phyloP scores from a whole-genome alignment of 257 asterid genomes.

The Gentiana straminea region DNA sequence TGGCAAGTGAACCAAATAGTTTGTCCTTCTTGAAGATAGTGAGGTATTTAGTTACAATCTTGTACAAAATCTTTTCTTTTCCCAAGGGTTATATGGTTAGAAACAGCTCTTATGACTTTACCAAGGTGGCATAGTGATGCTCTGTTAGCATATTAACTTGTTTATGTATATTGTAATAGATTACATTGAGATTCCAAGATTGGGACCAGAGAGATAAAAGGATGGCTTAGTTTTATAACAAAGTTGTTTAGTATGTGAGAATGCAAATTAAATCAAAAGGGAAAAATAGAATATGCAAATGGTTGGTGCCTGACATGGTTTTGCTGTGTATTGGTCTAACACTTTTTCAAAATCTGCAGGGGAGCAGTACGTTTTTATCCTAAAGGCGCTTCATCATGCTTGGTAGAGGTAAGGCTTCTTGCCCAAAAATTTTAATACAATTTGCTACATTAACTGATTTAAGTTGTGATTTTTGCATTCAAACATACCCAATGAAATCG shows the following conservation, averaged over 20 bases:
- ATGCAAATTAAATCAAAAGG: background rate
- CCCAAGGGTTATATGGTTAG: too few relatives aligned
- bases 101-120: too few relatives aligned
- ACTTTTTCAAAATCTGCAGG: slow-evolving; percentile 36
- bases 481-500: background rate
- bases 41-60: too few relatives aligned
- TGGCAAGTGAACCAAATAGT: too few relatives aligned
- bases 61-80: too few relatives aligned
- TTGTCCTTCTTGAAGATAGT: too few relatives aligned
- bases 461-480: too few relatives aligned
- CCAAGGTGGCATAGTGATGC: too few relatives aligned
- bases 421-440: background rate
- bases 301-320: background rate
- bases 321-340: slow-evolving; percentile 3
- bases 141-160: background rate
- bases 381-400: slow-evolving; percentile 63
- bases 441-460: too few relatives aligned
- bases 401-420: slow-evolving; percentile 54
- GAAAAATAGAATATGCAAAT: background rate
- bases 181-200: background rate
- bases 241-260: too few relatives aligned
- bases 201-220: background rate
- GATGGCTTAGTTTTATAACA: too few relatives aligned
- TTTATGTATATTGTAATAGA: background rate
- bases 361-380: slow-evolving; percentile 94